Evolutionary conservation across 1,284 basidiomycete species (phyloP), one percentile per base, ranked within the genome.

Genomic region (Psilocybe mexicana): DNA sequence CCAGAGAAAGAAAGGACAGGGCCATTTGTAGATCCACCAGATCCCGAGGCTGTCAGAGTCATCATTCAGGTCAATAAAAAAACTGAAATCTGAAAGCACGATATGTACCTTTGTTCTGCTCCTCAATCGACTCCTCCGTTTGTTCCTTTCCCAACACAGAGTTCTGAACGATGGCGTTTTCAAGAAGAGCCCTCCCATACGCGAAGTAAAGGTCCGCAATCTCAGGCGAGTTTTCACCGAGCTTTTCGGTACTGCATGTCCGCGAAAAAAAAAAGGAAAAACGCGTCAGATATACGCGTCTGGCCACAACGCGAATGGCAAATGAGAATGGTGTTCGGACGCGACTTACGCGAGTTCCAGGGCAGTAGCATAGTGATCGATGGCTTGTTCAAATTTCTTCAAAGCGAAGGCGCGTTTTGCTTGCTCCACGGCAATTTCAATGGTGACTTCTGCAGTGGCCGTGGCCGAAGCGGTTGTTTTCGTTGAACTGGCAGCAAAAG

Each of bases 331-430:
- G 51, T 24, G 54, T 33, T 62, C 44, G 59, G 57, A 73, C 71
- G 72, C 67, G 72, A 75, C 73, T 67, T 74, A 94, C 94, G 86
- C 80, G 59, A 92, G 72, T 69, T 95, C 93, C 33, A 96, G 82
- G 3, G 92, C 93, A 46, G 84, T 87, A 33, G 90, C 91, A 74
- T 94, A 96, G 70, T 90, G 81, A 47, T 90, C 88, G 4, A 93
- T 87, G 1, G 92, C 90, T 67, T 93, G 86, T 67, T 95, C 93
- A 71, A 88, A 95, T 71, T 93, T 92, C 70, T 82, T 84, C 65
- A 96, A 83, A 33, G 93, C 93, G 72, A 93, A 92, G 1, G 93
- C 93, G 76, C 90, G 88, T 79, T 89, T 89, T 2, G 87, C 90
- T 62, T 85, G 85, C 68, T 90, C 90, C 57, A 92, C 75, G 12